Evolutionary conservation across 176 grass and related monocot genomes (phyloP), one percentile per base, ranked within the genome.

Genomic region (Elymus sibiricus): DNA sequence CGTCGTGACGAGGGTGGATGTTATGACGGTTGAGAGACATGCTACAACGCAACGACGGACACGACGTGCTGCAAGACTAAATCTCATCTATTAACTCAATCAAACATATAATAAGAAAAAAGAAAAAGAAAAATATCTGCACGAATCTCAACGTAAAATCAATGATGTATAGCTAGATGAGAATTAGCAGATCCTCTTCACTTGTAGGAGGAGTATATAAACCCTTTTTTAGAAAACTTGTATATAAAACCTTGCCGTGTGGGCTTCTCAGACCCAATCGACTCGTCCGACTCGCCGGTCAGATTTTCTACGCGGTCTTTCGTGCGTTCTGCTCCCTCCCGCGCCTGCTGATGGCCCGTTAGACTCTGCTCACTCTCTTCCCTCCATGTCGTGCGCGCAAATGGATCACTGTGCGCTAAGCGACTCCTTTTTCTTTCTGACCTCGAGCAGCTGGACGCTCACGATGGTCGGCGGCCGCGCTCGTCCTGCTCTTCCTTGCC

Each of bases 361-460:
- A 10, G 26, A 46, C 24, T 40, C 71, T 22, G 19, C 9, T 58
- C 53, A 3, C 19, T 17, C 6, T 14, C 67, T 25, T 24, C 28
- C 70, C 25, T 83, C 37, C 53, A 2, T n/a, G n/a, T 56, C 31
- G n/a, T 69, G 24, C 28, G 3, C 17, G 8, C 39, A 0, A 16
- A 35, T 11, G 21, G 2, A 9, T 16, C 16, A 11, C 61, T n/a
- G 16, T 77, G 63, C 28, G 9, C 46, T 64, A 49, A 83, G 22
- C 53, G 17, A 53, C 37, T 46, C 53, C 22, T 21, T 39, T 16
- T 39, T 28, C 17, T 31, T 70, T 34, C 15, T 11, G 22, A 10
- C 39, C 17, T 39, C 15, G n/a, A 78, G n/a, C 80, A 92, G 91
- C 40, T 55, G 61, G 73, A 22, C 62, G 80, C n/a, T 28, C 21